Evolutionary conservation across 192 early-diverging fungal genomes (phyloP).

Genomic region (Entomortierella beljakovae): DNA sequence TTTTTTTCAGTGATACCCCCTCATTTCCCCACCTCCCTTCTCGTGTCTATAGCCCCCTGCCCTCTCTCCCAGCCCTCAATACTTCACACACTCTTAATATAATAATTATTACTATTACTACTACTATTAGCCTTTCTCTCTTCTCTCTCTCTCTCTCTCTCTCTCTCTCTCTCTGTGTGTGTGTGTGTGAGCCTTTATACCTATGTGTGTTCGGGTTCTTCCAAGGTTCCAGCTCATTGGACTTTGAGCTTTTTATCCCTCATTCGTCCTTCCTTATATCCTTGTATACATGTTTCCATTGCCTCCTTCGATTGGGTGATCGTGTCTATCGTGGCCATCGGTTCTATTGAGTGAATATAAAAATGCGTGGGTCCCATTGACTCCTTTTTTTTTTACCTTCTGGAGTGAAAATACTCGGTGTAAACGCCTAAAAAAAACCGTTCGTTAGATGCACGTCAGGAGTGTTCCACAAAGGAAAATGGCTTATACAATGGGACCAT

Average conservation of each 20-base stretch:
- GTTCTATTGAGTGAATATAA: neutral
- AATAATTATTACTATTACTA: too few relatives aligned
- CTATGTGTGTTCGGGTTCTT: too few relatives aligned
- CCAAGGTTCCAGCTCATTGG: too few relatives aligned
- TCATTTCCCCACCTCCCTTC: conserved; percentile 1
- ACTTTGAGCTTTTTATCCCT: too few relatives aligned
- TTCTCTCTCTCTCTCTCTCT: too few relatives aligned
- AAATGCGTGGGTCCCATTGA: conserved; percentile 5
- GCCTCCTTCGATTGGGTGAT: neutral
- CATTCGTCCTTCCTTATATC: too few relatives aligned
- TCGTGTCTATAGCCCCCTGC: conserved; percentile 3
- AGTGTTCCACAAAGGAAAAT: conserved; percentile 4
- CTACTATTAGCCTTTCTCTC: too few relatives aligned
- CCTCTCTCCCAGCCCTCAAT: conserved; percentile 6
- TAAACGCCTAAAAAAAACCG: too few relatives aligned
- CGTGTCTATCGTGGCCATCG: neutral
- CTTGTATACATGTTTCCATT: neutral
- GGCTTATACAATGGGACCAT: too few relatives aligned
- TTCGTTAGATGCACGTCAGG: neutral
- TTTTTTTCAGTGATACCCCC: neutral
- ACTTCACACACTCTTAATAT: neutral
- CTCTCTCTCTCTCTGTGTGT: too few relatives aligned
- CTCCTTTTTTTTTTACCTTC: conserved; percentile 3
- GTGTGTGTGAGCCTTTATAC: too few relatives aligned
- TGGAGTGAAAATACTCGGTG: too few relatives aligned